phyloP scores from a whole-genome alignment of 192 early-diverging fungal species.

The Umbelopsis sp. region DNA sequence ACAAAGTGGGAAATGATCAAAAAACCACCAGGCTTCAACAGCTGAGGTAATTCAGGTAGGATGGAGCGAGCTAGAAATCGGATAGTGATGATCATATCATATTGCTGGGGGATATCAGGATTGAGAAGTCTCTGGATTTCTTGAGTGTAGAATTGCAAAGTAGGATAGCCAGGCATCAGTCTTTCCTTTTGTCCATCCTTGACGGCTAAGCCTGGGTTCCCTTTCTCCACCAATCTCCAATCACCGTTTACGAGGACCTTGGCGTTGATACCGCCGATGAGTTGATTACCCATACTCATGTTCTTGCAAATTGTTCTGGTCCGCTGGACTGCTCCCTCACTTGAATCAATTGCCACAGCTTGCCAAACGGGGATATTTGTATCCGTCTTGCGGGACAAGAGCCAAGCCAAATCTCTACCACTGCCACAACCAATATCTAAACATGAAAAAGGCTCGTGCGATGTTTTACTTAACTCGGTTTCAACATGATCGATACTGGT shows the following conservation, averaged over 20 bases:
- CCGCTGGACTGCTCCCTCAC: conserved; percentile 19
- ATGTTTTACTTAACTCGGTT: neutral
- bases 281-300: neutral
- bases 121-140: neutral
- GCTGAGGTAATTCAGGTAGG: conserved; percentile 19
- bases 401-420: conserved; percentile 40
- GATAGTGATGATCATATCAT: conserved; percentile 41
- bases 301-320: conserved; percentile 22
- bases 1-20: conserved; percentile 45
- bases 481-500: conserved; percentile 31
- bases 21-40: conserved; percentile 40
- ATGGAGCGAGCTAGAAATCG: conserved; percentile 38
- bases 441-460: neutral
- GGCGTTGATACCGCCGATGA: conserved; percentile 20
- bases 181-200: neutral
- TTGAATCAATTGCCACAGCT: conserved; percentile 32
- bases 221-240: conserved; percentile 19
- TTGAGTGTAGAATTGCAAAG: neutral
- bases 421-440: conserved; percentile 47
- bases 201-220: neutral
- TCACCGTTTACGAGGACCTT: conserved; percentile 33
- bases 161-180: neutral
- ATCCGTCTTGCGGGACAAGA: conserved; percentile 18
- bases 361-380: conserved; percentile 21
- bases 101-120: neutral